Percentiles rank a stretch among this genome's conserved stretches.
Conservation (phyloP, 352 stramenopile genomes). For the Phytopythium cucurbitacearum region DNA sequence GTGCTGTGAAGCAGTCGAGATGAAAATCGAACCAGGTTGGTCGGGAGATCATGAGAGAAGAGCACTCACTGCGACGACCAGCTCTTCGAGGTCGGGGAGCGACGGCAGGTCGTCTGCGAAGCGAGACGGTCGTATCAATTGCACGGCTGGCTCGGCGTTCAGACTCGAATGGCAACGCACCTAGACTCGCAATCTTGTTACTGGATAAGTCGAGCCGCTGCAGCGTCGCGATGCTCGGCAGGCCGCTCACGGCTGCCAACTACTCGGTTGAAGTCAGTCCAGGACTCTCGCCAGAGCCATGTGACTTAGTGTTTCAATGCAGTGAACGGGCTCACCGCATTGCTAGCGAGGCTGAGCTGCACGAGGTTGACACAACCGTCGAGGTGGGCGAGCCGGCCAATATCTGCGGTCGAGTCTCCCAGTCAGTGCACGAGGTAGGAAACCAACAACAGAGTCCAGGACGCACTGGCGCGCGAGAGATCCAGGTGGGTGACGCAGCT, state of each 20-base stretch:
- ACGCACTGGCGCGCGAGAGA: constrained; percentile 34
- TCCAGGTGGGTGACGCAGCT: constrained; percentile 62
- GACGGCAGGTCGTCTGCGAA: constrained; percentile 32
- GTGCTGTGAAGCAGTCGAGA: constrained; percentile 18
- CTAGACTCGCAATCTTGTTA: constrained; percentile 44
- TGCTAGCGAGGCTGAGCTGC: constrained; percentile 53
- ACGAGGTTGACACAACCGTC: constrained; percentile 46
- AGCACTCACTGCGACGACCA: constrained; percentile 34
- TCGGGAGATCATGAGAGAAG: not conserved
- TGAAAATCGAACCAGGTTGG: too few relatives aligned
- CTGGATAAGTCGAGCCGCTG: constrained; percentile 39
- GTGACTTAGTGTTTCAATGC: not conserved
- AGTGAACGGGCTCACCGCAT: constrained; percentile 39
- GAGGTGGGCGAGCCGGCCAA: constrained; percentile 30
- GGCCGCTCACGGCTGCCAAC: constrained; percentile 35
- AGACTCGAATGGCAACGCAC: constrained; percentile 12
- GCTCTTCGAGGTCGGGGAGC: constrained; percentile 45
- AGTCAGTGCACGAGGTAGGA: not conserved
- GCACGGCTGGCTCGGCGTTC: not conserved
- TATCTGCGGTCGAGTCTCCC: constrained; percentile 1
- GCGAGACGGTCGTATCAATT: not conserved
- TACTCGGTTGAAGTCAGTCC: constrained; percentile 5
- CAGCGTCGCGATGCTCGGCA: constrained; percentile 39
- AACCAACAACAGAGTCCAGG: not conserved
- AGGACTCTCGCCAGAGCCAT: not conserved